Conservation (phyloP, 495 filamentous ascomycete genomes). For the Oidiodendron maius region DNA sequence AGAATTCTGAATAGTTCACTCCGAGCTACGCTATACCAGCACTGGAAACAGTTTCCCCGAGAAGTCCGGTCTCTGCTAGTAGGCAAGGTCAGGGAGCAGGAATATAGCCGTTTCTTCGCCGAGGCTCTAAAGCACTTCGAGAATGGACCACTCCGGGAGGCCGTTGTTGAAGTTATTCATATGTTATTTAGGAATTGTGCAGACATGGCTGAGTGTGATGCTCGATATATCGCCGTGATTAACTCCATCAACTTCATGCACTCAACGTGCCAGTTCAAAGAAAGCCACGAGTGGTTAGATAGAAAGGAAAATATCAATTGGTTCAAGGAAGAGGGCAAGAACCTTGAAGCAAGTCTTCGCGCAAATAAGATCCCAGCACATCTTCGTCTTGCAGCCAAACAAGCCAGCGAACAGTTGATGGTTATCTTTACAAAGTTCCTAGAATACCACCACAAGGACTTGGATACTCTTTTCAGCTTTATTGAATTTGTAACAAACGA, state of each 20-base stretch:
- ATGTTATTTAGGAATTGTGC: conserved; percentile 59
- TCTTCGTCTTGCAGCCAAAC: conserved; percentile 77
- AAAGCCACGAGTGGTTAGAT: conserved; percentile 66
- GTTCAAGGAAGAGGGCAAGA: conserved; percentile 68
- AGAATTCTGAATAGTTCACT: conserved; percentile 93
- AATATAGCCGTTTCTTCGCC: conserved; percentile 86
- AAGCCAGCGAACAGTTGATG: conserved; percentile 89
- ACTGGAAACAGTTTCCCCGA: conserved; percentile 84
- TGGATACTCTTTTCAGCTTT: conserved; percentile 80
- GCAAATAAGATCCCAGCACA: conserved; percentile 59
- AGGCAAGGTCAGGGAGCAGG: conserved; percentile 68
- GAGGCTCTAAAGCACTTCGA: conserved; percentile 77
- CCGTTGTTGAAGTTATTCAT: conserved; percentile 67
- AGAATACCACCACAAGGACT: conserved; percentile 63
- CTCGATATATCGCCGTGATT: conserved; percentile 62
- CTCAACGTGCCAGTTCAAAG: conserved; percentile 58
- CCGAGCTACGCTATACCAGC: conserved; percentile 82
- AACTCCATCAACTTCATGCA: conserved; percentile 83
- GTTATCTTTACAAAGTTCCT: conserved; percentile 76
- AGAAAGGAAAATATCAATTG: conserved; percentile 64
- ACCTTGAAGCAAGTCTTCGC: conserved; percentile 65
- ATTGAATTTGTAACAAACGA: conserved; percentile 80
- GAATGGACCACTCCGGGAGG: conserved; percentile 67
- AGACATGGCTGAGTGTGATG: conserved; percentile 53
- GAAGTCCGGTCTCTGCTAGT: conserved; percentile 79